Evolutionary conservation across 2,329 filamentous ascomycete species (phyloP).

Genomic region (Boeremia lycopersici): DNA sequence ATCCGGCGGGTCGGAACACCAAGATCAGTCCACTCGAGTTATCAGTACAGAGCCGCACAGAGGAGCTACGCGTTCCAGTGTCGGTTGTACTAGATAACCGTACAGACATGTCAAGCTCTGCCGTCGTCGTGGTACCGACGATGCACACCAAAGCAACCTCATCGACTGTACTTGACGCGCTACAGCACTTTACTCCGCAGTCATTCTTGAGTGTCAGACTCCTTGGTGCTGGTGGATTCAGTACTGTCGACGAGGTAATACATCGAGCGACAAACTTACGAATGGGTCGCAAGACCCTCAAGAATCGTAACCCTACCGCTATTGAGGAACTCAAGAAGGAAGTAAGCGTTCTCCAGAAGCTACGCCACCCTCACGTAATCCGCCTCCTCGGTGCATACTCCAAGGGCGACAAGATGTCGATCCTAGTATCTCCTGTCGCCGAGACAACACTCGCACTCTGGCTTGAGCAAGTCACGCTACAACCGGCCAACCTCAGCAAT

Average conservation of each 20-base stretch:
- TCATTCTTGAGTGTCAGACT: constrained; percentile 46
- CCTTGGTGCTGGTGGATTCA: constrained; percentile 46
- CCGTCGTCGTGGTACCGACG: neutral
- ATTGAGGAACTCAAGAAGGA: constrained; percentile 45
- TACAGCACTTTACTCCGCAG: constrained; percentile 19
- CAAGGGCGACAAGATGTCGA: constrained; percentile 45
- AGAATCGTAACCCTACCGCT: constrained; percentile 42
- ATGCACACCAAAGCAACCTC: neutral
- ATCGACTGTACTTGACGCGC: constrained; percentile 5
- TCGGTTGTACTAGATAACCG: neutral
- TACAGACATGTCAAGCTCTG: neutral
- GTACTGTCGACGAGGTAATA: constrained; percentile 47
- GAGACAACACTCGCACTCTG: constrained; percentile 45
- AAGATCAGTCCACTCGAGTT: constrained; percentile 3
- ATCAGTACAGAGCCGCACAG: neutral
- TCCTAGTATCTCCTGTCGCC: constrained; percentile 45
- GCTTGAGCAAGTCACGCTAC: constrained; percentile 31
- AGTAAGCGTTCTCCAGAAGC: constrained; percentile 45
- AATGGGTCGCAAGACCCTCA: constrained; percentile 46
- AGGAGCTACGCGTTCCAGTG: neutral
- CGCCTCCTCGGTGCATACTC: constrained; percentile 46
- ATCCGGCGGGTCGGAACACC: constrained; percentile 12
- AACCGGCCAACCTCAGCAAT: constrained; percentile 31
- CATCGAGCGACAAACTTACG: constrained; percentile 43
- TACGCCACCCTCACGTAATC: constrained; percentile 48